phyloP scores from a whole-genome alignment of 305 asterid genomes.

The Fraxinus floribunda region DNA sequence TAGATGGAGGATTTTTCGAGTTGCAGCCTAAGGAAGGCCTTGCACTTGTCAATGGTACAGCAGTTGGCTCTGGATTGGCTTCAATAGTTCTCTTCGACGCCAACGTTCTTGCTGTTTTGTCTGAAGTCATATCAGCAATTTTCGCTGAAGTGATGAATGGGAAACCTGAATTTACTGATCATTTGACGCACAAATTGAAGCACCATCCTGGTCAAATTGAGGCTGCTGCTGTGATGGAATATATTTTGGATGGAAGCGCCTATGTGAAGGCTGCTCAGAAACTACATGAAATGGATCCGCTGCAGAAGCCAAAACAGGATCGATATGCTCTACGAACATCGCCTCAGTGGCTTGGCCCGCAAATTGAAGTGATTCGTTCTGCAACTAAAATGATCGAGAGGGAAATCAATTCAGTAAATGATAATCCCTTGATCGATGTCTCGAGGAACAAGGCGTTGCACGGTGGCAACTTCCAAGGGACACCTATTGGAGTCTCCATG shows the following conservation, averaged over 20 bases:
- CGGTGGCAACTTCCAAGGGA: conserved; percentile 89
- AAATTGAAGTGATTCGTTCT: conserved; percentile 66
- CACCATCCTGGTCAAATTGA: conserved; percentile 91
- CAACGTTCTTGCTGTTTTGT: conserved; percentile 47
- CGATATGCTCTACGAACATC: conserved; percentile 79
- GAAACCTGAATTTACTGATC: conserved; percentile 79
- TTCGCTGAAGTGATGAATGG: conserved; percentile 94
- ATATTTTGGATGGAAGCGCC: conserved; percentile 65
- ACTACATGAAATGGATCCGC: conserved; percentile 66
- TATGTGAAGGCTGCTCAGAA: conserved; percentile 67
- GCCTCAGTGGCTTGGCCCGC: conserved; percentile 89
- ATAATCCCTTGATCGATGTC: conserved; percentile 83
- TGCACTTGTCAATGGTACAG: conserved; percentile 85
- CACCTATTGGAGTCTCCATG: conserved; percentile 85
- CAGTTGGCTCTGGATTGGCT: conserved; percentile 92
- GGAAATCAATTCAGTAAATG: conserved; percentile 83
- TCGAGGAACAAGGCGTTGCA: conserved; percentile 80
- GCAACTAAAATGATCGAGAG: conserved; percentile 85
- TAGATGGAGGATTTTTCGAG: conserved; percentile 61
- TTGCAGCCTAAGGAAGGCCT: conserved; percentile 89
- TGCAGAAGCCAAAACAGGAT: conserved; percentile 76
- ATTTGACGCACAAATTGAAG: conserved; percentile 74
- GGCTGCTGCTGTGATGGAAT: conserved; percentile 92
- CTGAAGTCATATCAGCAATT: conserved; percentile 71
- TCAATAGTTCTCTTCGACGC: conserved; percentile 73